These are phyloP conservation scores for Neopestalotiopsis clavispora DNA, from an alignment of 2,329 filamentous ascomycete species.

Conservation along the genomic window DNA sequence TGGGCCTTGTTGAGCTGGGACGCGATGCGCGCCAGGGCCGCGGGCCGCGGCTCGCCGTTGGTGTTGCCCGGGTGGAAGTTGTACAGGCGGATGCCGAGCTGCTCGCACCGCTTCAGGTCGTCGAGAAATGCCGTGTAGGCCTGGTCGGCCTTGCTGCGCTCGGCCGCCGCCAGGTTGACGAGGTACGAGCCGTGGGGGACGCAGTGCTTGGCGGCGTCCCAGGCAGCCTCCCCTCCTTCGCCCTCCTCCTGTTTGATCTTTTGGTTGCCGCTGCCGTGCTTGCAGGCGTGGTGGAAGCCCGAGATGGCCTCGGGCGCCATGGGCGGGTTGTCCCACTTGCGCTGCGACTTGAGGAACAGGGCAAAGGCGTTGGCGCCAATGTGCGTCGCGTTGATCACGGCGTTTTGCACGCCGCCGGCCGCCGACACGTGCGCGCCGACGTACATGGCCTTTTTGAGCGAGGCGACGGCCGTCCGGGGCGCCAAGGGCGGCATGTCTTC, in stretches of 20 bases:
- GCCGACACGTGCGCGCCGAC: conserved; percentile 92
- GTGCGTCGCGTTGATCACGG: conserved; percentile 75
- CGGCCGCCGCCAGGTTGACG: conserved; percentile 89
- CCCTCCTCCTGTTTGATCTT: neutral
- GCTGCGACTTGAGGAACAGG: conserved; percentile 93
- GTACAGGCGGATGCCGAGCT: conserved; percentile 87
- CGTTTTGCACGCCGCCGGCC: conserved; percentile 90
- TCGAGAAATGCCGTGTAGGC: conserved; percentile 87
- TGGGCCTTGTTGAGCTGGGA: conserved; percentile 83
- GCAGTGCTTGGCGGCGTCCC: conserved; percentile 73
- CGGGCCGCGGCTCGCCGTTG: conserved; percentile 67
- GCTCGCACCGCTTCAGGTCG: conserved; percentile 84
- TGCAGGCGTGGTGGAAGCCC: conserved; percentile 72
- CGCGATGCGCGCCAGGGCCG: conserved; percentile 80
- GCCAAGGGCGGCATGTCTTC: conserved; percentile 66
- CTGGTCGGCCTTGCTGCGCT: conserved; percentile 79
- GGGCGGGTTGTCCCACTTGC: conserved; percentile 89
- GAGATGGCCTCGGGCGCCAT: conserved; percentile 70
- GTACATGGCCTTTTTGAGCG: conserved; percentile 73
- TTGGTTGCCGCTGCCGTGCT: conserved; percentile 39
- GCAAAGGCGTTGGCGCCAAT: conserved; percentile 94
- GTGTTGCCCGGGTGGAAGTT: conserved; percentile 96
- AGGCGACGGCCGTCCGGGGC: conserved; percentile 65
- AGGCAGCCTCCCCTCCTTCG: conserved; percentile 56
- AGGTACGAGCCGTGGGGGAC: conserved; percentile 96